These are phyloP conservation scores for Begonia loranthoides DNA, from an alignment of 306 rosid species.

Conservation along the genomic window DNA sequence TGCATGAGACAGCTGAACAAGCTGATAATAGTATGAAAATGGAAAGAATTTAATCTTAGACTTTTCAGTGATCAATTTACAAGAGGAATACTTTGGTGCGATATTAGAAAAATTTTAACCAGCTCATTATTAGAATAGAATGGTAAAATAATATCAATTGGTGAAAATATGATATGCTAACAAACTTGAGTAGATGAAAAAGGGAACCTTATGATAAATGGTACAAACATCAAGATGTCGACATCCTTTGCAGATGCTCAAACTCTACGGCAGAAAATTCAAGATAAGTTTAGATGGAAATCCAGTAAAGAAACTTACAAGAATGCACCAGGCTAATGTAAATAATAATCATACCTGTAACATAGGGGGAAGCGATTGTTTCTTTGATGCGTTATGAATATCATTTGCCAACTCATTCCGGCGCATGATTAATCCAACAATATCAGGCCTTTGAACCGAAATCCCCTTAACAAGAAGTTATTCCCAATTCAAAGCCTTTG, in stretches of 20 bases:
- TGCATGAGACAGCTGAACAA: too few species aligned
- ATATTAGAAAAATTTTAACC: too few species aligned
- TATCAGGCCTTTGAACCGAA: slow-evolving; percentile 63
- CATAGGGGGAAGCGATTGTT: slow-evolving; percentile 77
- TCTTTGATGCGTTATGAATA: slow-evolving; percentile 56
- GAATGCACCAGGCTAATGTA: slow-evolving; percentile 12
- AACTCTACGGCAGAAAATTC: slow-evolving; percentile 39
- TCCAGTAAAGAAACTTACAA: slow-evolving; percentile 4
- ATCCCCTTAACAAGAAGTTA: slow-evolving; percentile 43
- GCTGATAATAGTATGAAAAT: too few species aligned
- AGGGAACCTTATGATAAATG: slow-evolving; percentile 75
- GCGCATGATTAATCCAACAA: slow-evolving; percentile 76
- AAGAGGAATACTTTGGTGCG: too few species aligned
- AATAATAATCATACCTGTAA: slow-evolving; percentile 31
- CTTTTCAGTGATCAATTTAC: too few species aligned
- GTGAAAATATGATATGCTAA: too few species aligned
- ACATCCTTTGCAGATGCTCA: slow-evolving; percentile 64
- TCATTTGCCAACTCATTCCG: slow-evolving; percentile 88
- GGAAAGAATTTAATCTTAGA: too few species aligned
- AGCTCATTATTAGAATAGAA: too few species aligned
- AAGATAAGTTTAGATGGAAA: slow-evolving; percentile 10
- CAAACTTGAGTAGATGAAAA: too few species aligned
- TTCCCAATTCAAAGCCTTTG: slow-evolving; percentile 11
- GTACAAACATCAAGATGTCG: slow-evolving; percentile 85
- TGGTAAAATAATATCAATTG: too few species aligned